These are phyloP conservation scores for Tilletia indica DNA, from an alignment of 1,284 basidiomycete species.

Conservation along the genomic window DNA sequence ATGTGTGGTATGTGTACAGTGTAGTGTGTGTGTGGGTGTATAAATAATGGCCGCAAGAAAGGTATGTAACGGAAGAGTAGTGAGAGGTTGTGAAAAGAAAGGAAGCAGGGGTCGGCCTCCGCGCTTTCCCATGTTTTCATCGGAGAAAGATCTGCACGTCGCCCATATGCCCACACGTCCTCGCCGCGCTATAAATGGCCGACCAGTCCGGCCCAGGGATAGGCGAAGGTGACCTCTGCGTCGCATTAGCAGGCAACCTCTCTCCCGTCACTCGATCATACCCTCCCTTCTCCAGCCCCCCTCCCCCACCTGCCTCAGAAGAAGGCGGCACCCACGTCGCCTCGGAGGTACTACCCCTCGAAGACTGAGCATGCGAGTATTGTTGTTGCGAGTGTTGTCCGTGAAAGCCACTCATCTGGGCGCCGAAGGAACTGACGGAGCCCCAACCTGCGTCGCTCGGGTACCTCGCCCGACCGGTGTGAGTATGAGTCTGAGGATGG, in stretches of 20 bases:
- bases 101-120: no score
- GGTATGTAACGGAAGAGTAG: no score
- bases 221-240: slow-evolving; percentile 2
- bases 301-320: neutral
- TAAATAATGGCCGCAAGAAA: no score
- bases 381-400: no score
- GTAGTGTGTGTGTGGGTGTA: no score
- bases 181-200: neutral
- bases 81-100: no score
- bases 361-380: neutral
- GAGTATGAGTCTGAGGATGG: no score
- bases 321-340: neutral
- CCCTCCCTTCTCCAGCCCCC: neutral
- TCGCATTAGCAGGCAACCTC: neutral
- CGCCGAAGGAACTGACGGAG: neutral
- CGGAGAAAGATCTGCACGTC: slow-evolving; percentile 14
- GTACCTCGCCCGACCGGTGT: neutral
- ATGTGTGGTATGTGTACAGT: no score
- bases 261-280: slow-evolving; percentile 7
- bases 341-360: neutral
- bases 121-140: neutral
- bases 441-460: slow-evolving; percentile 16
- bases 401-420: slow-evolving; percentile 10
- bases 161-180: slow-evolving; percentile 17
- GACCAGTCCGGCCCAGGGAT: slow-evolving; percentile 3